Percentiles rank a stretch among this genome's conserved stretches.
Conservation (phyloP, 2,329 filamentous ascomycete genomes). For the Orbilia oligospora region DNA sequence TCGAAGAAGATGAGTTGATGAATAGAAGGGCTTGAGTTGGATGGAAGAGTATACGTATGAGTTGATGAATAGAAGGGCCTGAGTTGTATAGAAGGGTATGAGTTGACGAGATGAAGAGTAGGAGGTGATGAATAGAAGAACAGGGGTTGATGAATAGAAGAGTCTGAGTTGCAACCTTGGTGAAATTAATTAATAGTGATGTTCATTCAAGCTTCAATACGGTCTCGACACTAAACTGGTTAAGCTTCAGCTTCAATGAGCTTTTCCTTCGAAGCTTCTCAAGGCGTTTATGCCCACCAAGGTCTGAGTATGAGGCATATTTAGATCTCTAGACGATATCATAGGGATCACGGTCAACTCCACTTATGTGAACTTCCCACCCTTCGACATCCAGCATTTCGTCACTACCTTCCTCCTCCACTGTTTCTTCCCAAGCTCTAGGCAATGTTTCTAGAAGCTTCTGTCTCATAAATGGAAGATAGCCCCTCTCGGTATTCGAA, state of each 20-base stretch:
- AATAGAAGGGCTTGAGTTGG: not conserved
- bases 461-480: constrained; percentile 79
- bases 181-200: too few relatives aligned
- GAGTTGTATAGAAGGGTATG: too few relatives aligned
- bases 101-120: too few relatives aligned
- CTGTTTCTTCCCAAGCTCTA: constrained; percentile 71
- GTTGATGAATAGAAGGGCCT: too few relatives aligned
- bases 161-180: not conserved
- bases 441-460: constrained; percentile 75
- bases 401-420: constrained; percentile 63
- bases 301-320: too few relatives aligned
- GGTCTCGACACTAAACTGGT: too few relatives aligned
- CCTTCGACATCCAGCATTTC: constrained; percentile 66
- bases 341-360: constrained; percentile 88
- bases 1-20: not conserved
- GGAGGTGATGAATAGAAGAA: too few relatives aligned
- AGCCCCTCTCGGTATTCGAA: constrained; percentile 91
- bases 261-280: not conserved
- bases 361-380: constrained; percentile 80
- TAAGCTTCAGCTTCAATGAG: too few relatives aligned
- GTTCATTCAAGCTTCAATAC: too few relatives aligned
- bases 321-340: constrained; percentile 73
- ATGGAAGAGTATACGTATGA: too few relatives aligned
- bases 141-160: constrained; percentile 4
- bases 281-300: not conserved